Evolutionary conservation across 1,284 basidiomycete genomes (phyloP).

Genomic region (Retiboletus flavoniger): DNA sequence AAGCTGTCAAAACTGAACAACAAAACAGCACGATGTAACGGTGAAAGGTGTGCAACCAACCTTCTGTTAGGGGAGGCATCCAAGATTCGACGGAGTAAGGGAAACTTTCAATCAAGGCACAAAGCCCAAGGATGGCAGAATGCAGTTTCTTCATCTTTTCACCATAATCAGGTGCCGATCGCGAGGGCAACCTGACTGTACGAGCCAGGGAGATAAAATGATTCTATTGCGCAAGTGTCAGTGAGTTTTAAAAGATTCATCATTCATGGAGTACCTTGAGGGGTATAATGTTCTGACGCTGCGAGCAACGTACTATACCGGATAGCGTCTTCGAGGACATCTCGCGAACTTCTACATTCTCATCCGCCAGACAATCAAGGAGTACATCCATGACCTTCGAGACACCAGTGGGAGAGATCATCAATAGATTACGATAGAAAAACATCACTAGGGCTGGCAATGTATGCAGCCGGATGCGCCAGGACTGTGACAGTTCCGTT

Average conservation of each 20-base stretch:
- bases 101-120: slow-evolving; percentile 76
- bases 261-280: slow-evolving; percentile 60
- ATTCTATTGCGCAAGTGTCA: slow-evolving; percentile 48
- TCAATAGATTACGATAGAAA: slow-evolving; percentile 83
- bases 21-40: background rate
- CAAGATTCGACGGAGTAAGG: slow-evolving; percentile 78
- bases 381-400: slow-evolving; percentile 77
- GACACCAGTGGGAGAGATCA: slow-evolving; percentile 66
- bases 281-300: slow-evolving; percentile 83
- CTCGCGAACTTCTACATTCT: slow-evolving; percentile 92
- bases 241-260: background rate
- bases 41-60: slow-evolving; percentile 36
- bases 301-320: slow-evolving; percentile 90
- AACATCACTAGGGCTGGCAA: slow-evolving; percentile 77
- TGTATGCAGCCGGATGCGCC: slow-evolving; percentile 75
- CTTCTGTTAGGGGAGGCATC: slow-evolving; percentile 76
- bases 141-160: slow-evolving; percentile 78
- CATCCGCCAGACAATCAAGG: slow-evolving; percentile 81
- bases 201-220: slow-evolving; percentile 72
- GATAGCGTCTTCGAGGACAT: slow-evolving; percentile 91
- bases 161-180: slow-evolving; percentile 73
- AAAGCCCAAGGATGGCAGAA: slow-evolving; percentile 88
- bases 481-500: slow-evolving; percentile 50
- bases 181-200: slow-evolving; percentile 65
- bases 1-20: slow-evolving; percentile 3